A percentile compares a stretch with the other conserved stretches of the same genome.
Conservation (phyloP, 2,329 filamentous ascomycete species). For the Diaporthe aspalathi region DNA sequence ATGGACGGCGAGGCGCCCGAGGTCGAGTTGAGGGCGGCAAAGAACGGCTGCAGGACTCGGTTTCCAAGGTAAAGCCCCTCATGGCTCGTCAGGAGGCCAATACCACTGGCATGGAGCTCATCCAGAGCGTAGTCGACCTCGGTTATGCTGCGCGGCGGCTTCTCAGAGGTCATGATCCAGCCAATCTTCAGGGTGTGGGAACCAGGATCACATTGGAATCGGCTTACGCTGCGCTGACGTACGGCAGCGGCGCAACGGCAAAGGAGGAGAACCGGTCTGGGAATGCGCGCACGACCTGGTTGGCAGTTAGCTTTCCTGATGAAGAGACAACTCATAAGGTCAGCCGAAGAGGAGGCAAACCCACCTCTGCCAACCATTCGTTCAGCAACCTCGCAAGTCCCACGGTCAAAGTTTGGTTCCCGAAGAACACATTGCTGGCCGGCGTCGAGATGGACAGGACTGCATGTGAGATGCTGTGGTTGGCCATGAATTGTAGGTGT, state of each 20-base stretch:
- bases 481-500: conserved; percentile 4
- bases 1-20: background rate
- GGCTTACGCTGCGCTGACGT: background rate
- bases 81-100: conserved; percentile 3
- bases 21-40: background rate
- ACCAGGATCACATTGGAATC: too few species aligned
- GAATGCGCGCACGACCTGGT: background rate
- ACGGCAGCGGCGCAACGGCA: background rate
- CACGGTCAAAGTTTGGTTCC: background rate
- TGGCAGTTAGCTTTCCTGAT: background rate
- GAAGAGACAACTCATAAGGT: too few species aligned
- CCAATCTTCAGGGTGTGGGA: background rate
- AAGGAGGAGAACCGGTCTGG: background rate
- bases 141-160: background rate
- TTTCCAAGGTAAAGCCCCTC: conserved; percentile 4
- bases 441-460: conserved; percentile 10
- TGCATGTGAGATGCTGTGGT: background rate
- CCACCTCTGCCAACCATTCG: conserved; percentile 7
- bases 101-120: background rate
- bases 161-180: background rate
- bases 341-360: background rate
- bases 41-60: background rate
- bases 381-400: conserved; percentile 6
- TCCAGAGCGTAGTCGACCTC: background rate
- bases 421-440: background rate